These are phyloP conservation scores for Acephala macrosclerotiorum DNA, from an alignment of 2,329 filamentous ascomycete species.

Conservation along the genomic window DNA sequence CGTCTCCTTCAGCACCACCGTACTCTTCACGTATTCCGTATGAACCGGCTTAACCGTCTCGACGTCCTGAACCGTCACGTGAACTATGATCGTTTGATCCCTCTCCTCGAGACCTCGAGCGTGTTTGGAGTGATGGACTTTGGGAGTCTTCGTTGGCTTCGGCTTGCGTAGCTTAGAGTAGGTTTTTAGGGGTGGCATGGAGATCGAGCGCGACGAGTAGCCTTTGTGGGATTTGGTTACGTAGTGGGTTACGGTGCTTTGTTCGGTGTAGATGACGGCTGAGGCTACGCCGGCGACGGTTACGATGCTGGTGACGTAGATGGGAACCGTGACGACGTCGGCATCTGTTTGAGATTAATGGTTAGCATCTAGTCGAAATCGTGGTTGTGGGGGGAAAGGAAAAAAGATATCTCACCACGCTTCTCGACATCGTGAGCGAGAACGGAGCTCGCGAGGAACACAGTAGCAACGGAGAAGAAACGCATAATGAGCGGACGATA, in stretches of 20 bases:
- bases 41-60: neutral
- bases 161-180: neutral
- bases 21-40: neutral
- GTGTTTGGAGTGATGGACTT: neutral
- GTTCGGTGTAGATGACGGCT: neutral
- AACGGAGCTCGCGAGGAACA: neutral
- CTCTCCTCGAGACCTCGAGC: neutral
- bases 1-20: neutral
- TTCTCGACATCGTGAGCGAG: neutral
- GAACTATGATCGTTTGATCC: neutral
- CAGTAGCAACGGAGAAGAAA: conserved; percentile 1
- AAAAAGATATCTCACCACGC: neutral
- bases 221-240: neutral
- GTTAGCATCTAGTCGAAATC: neutral
- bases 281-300: neutral
- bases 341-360: neutral
- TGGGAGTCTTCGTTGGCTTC: neutral
- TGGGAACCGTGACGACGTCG: neutral
- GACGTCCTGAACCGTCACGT: neutral
- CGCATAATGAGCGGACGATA: conserved; percentile 10
- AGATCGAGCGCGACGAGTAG: neutral
- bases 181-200: neutral
- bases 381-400: too few relatives aligned
- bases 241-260: neutral
- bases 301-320: neutral